These are phyloP conservation scores for Gynandropsis gynandra DNA, from an alignment of 345 rosid genomes.

Conservation along the genomic window DNA sequence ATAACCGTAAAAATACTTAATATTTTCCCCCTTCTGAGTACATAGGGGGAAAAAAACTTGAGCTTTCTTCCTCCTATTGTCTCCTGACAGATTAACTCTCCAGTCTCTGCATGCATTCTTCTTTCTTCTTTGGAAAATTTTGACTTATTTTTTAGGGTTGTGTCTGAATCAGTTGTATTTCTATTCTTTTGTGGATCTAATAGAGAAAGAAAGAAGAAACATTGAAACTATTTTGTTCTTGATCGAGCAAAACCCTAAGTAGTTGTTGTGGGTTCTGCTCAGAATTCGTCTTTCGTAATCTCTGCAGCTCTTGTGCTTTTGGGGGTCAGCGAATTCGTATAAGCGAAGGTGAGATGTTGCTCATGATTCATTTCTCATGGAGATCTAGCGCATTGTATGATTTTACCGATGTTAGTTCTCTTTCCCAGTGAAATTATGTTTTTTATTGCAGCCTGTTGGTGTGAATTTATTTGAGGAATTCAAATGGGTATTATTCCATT, in stretches of 20 bases:
- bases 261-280: conserved; percentile 10
- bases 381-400: conserved; percentile 5
- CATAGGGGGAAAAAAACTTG: not conserved
- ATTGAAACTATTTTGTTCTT: not conserved
- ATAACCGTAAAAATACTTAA: not conserved
- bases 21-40: not conserved
- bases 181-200: too few relatives aligned
- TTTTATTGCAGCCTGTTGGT: not conserved
- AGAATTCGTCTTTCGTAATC: conserved; percentile 1
- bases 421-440: too few relatives aligned
- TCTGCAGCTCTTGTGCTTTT: conserved; percentile 10
- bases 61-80: too few relatives aligned
- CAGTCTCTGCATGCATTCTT: too few relatives aligned
- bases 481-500: not conserved
- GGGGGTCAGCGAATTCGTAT: conserved; percentile 9
- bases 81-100: too few relatives aligned
- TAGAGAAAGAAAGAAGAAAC: too few relatives aligned
- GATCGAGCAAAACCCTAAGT: conserved; percentile 19
- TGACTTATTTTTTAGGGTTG: too few relatives aligned
- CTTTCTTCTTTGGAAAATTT: too few relatives aligned
- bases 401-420: not conserved
- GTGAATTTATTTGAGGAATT: not conserved
- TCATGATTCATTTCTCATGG: not conserved
- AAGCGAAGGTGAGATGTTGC: conserved; percentile 18
- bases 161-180: too few relatives aligned